Conservation (phyloP, 176 grass and related monocot genomes). For the Microstegium vimineum region DNA sequence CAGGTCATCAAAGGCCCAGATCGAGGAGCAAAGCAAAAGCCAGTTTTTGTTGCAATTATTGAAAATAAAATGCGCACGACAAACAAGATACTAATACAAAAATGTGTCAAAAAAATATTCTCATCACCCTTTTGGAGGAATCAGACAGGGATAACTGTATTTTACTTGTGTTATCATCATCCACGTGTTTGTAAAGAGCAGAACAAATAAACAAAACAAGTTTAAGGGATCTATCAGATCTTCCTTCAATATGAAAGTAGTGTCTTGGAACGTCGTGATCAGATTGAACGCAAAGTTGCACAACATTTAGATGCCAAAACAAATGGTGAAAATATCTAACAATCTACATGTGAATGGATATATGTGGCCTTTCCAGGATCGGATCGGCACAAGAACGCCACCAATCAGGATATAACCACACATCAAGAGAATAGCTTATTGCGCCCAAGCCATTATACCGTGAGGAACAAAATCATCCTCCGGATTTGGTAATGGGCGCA, state of each 20-base stretch:
- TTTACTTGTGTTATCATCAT: conserved; percentile 58
- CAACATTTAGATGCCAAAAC: conserved; percentile 46
- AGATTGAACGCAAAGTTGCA: background rate
- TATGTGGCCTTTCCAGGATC: conserved; percentile 70
- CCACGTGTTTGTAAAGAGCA: conserved; percentile 1
- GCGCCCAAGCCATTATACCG: conserved; percentile 69
- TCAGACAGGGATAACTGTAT: conserved; percentile 93
- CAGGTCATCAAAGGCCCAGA: conserved; percentile 52
- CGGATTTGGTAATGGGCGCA: conserved; percentile 69
- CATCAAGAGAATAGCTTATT: conserved; percentile 22
- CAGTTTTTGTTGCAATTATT: background rate
- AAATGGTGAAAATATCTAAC: background rate
- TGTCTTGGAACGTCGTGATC: conserved; percentile 25
- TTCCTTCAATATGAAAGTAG: conserved; percentile 57
- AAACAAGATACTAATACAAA: background rate
- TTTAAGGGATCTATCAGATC: conserved; percentile 45
- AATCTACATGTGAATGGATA: background rate
- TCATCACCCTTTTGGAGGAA: conserved; percentile 53
- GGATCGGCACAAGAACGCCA: conserved; percentile 46
- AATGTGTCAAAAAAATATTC: conserved; percentile 41
- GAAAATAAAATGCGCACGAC: background rate
- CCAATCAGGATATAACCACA: conserved; percentile 79
- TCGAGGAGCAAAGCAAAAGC: background rate
- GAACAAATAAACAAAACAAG: background rate
- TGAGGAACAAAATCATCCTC: conserved; percentile 41